Evolutionary conservation across 2,329 filamentous ascomycete genomes (phyloP).

Genomic region (Hypoxylon sp.): DNA sequence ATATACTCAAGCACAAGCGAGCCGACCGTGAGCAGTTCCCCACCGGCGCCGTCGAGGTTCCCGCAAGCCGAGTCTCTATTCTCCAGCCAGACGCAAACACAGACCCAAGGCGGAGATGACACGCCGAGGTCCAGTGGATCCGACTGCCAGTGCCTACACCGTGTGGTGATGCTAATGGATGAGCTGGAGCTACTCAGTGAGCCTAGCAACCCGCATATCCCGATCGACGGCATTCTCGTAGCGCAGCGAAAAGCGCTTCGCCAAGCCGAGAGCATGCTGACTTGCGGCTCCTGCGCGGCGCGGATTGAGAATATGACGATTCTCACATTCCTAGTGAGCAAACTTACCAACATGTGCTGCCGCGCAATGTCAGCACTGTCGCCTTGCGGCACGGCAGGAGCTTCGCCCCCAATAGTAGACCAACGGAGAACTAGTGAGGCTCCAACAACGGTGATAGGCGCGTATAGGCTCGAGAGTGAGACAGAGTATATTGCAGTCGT

Average conservation of each 20-base stretch:
- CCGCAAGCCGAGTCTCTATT: conserved; percentile 1
- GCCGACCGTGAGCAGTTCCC: background rate
- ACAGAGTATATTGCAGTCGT: conserved; percentile 11
- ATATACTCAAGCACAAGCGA: conserved; percentile 2
- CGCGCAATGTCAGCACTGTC: conserved; percentile 7
- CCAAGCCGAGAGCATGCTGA: conserved; percentile 10
- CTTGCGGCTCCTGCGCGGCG: conserved; percentile 10
- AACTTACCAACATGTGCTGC: conserved; percentile 10
- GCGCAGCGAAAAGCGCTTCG: conserved; percentile 14
- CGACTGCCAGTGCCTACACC: conserved; percentile 16
- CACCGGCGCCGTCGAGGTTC: background rate
- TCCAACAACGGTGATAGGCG: conserved; percentile 9
- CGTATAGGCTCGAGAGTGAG: conserved; percentile 19
- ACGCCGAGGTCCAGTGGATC: background rate
- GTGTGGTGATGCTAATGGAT: conserved; percentile 19
- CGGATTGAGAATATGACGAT: conserved; percentile 21
- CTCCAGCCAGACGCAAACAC: background rate
- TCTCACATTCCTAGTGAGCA: conserved; percentile 17
- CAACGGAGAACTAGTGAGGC: background rate
- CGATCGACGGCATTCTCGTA: conserved; percentile 11
- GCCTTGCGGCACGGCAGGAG: background rate
- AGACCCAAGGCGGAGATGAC: background rate
- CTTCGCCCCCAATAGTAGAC: background rate
- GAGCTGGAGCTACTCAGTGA: conserved; percentile 14
- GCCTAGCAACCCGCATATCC: background rate